Base-by-base conservation (phyloP, 2,329 filamentous ascomycete species). In the Chaetomiaceae sp. region DNA sequence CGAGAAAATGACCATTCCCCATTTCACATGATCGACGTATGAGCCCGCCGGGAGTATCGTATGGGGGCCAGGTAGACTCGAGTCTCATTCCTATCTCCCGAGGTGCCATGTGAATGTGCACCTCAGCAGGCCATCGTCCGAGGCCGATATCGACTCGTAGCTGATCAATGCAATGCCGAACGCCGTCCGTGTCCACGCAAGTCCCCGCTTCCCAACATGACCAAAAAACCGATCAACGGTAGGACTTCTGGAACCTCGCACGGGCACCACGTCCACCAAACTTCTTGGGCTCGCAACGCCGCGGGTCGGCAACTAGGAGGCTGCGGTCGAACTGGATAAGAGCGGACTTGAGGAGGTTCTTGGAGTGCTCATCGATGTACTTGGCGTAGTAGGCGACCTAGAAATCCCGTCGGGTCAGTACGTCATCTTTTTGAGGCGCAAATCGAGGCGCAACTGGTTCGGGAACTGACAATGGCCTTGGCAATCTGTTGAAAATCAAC, bases 361-460 rank as follows among this genome's bases (percentile, higher is more conserved):
- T 99, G 82, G 88, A 90, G 88, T 97, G 91, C 88, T 99, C 94
- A 74, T 99, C 94, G 78, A 97, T 90, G 81, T 87, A 99, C 85
- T 99, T 96, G 82, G 96, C 92, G 88, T 96, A 97, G 88, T 96
- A 96, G 77, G 91, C 88, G 44, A 64, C 54, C 62, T 64, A 39
- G 14, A 54, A 22, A 22, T 33, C 43, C n/a, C 7, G n/a, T 7
- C n/a, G 20, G 20, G 54, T 60, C 37, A 58, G 59, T 49, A 48
- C 39, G 47, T 50, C 42, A 33, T 38, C 29, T 31, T 47, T 37
- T 47, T n/a, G 36, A 38, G 39, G 47, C 46, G 51, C 37, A 44
- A 42, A 27, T 29, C 50, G 34, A 44, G 49, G 39, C 6, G n/a
- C 20, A 44, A 3, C 17, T 5, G 29, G 15, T 47, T 37, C 48